phyloP scores from a whole-genome alignment of 495 filamentous ascomycete genomes.

The Annulohypoxylon bovei region DNA sequence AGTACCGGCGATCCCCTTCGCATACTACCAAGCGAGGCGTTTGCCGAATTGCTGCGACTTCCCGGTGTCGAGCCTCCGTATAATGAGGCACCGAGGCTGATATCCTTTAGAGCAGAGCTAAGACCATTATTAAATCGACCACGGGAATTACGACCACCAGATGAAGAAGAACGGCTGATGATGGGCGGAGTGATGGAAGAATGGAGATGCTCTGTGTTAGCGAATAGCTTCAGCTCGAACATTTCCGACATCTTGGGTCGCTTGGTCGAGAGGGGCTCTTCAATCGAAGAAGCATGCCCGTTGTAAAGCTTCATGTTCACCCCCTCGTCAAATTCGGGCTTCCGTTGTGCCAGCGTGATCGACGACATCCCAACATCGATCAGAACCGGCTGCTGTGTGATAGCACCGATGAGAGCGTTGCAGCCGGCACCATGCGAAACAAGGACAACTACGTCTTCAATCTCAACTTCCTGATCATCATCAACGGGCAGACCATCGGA shows the following conservation, averaged over 20 bases:
- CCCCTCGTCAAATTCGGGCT: slow-evolving; percentile 52
- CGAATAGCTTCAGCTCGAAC: slow-evolving; percentile 80
- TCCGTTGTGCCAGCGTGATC: slow-evolving; percentile 86
- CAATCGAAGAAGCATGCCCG: slow-evolving; percentile 44
- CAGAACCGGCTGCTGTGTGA: slow-evolving; percentile 88
- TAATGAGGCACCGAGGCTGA: slow-evolving; percentile 40
- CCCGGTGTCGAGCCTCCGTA: slow-evolving; percentile 40
- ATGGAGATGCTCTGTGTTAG: slow-evolving; percentile 83
- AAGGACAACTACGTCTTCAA: slow-evolving; percentile 84
- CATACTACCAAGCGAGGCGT: slow-evolving; percentile 46
- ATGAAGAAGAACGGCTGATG: slow-evolving; percentile 36
- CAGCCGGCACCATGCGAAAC: slow-evolving; percentile 98
- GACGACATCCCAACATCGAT: slow-evolving; percentile 90
- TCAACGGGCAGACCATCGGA: slow-evolving; percentile 18
- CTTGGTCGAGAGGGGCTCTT: slow-evolving; percentile 37
- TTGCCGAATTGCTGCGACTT: slow-evolving; percentile 46
- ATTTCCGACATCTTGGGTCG: slow-evolving; percentile 45
- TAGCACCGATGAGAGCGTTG: slow-evolving; percentile 91
- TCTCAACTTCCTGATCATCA: slow-evolving; percentile 63
- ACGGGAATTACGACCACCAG: slow-evolving; percentile 31
- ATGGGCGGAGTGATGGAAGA: slow-evolving; percentile 53
- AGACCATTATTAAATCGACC: slow-evolving; percentile 26
- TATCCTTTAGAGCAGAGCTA: slow-evolving; percentile 35
- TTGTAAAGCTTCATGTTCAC: slow-evolving; percentile 29
- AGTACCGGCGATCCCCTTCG: slow-evolving; percentile 37